Evolutionary conservation across 306 rosid genomes (phyloP), one percentile per base, ranked within the genome.

Genomic region (Prunus kanzakura): DNA sequence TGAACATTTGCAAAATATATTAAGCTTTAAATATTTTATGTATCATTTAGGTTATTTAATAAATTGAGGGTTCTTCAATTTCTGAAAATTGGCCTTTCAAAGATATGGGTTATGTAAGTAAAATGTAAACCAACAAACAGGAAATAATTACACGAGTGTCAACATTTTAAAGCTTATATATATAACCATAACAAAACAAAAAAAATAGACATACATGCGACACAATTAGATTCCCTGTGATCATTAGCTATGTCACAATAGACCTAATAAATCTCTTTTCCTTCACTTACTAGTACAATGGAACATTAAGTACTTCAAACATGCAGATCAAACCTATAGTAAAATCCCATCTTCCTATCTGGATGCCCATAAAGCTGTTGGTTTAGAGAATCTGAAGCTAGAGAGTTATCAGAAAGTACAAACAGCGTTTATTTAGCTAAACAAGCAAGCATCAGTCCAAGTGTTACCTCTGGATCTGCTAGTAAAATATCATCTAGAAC

Each of bases 401-500:
- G 41, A 71, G 43, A 64, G 46, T 19, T 41, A 43, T 11, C 52
- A 46, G 54, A 32, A 35, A 20, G 68, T 8, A 69, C 38, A 51
- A 10, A 64, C 43, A 35, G 25, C 3, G 35, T 67, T 46, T 38
- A 43, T 64, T 50, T 77, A 47, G 60, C 64, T 70, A 43, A 23
- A n/a, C 56, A 20, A 78, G 69, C 77, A 71, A 49, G 61, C 30
- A 58, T 15, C 54, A 27, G 18, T 78, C 52, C 52, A 68, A 56
- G 73, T 20, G 43, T 83, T 90, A 95, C 98, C 98, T 90, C 93
- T 63, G 84, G 88, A 85, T 95, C 98, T 43, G 90, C 88, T 47
- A 95, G 90, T 86, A 95, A 73, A 78, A 69, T 82, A 65, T 95
- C 98, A 85, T 95, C 98, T 69, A 95, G 83, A 87, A 95, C 95